These are phyloP conservation scores for Rhinocladiella similis DNA, from an alignment of 2,329 filamentous ascomycete species.

Conservation along the genomic window DNA sequence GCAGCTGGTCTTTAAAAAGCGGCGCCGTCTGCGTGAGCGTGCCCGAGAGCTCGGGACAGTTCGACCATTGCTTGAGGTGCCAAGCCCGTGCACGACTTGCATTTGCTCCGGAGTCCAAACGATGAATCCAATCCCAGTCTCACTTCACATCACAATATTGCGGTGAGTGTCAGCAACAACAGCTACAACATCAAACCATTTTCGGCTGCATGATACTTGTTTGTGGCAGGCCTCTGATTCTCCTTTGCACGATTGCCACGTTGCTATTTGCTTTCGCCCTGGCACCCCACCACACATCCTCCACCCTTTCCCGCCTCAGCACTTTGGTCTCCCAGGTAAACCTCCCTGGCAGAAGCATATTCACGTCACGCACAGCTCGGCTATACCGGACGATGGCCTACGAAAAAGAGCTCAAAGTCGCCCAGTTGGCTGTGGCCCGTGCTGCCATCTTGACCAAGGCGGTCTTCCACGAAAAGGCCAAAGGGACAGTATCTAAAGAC, in stretches of 20 bases:
- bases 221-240: background rate
- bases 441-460: conserved; percentile 73
- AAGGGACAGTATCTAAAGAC: conserved; percentile 90
- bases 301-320: conserved; percentile 11
- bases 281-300: conserved; percentile 14
- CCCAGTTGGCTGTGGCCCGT: conserved; percentile 85
- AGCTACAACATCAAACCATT: background rate
- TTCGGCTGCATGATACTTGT: conserved; percentile 7
- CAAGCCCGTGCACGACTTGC: background rate
- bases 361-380: background rate
- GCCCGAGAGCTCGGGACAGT: too few species aligned
- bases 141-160: background rate
- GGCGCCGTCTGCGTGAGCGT: too few species aligned
- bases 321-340: conserved; percentile 15
- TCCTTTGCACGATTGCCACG: conserved; percentile 15
- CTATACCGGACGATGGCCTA: conserved; percentile 52
- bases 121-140: too few species aligned
- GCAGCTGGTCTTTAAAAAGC: too few species aligned
- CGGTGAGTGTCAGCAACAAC: background rate
- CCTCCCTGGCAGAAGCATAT: conserved; percentile 3
- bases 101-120: background rate
- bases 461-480: conserved; percentile 84
- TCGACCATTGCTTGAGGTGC: background rate
- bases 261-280: conserved; percentile 24
- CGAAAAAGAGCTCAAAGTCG: conserved; percentile 75